Base-by-base conservation (phyloP, 345 rosid genomes). In the Noccaea bulbosa region DNA sequence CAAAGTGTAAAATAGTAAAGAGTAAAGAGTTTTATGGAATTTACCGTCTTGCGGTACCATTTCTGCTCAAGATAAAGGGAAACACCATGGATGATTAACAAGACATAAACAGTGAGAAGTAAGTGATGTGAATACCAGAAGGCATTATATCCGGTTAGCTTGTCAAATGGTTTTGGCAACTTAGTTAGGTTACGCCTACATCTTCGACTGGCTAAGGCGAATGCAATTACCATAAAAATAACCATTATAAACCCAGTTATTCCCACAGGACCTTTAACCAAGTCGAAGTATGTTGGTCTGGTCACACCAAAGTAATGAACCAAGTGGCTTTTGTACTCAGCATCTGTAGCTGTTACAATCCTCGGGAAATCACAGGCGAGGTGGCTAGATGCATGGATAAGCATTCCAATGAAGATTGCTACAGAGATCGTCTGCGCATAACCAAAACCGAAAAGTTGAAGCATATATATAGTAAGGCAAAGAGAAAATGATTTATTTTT, bases 91-190 rank as follows among this genome's bases (percentile, higher is more conserved):
- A 89, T 72, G 65, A 87, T 12, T 75, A 93, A 88, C 71, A 93
- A 71, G 70, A 84, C 24, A 58, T 93, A 93, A 71, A 91, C 97
- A 48, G 83, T 8, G 45, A 86, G 80, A 65, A 93, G 85, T 12
- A 93, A 76, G 75, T 93, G 97, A 81, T 93, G 98, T 11, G 98
- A 93, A 74, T 93, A 93, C 98, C 98, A 93, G 70, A 93, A 93
- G 38, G 98, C 96, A 60, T 93, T 93, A 82, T 84, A 93, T 62
- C 98, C 98, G 7, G 98, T 93, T 44, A 91, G 72, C 76, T 94
- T 90, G 70, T 93, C 90, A 33, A 93, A 91, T 12, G 98, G 97
- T 75, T 85, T 91, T 5, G 97, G 98, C 14, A 91, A 79, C 74
- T 86, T 89, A 61, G 88, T 79, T 4, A 83, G 83, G 76, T 83